Evolutionary conservation across 2,329 filamentous ascomycete genomes (phyloP).

Genomic region (Pyrenophora seminiperda): DNA sequence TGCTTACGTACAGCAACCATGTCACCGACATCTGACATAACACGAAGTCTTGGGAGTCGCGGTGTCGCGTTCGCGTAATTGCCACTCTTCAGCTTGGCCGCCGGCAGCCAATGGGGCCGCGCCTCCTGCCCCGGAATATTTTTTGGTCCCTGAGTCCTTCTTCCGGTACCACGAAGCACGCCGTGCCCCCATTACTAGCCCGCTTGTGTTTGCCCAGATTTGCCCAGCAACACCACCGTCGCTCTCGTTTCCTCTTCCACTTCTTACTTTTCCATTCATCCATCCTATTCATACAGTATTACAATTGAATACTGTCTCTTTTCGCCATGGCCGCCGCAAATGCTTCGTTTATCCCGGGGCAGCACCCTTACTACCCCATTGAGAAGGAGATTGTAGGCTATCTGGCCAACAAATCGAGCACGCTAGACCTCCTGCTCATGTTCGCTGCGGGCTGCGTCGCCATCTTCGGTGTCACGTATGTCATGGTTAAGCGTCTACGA

Average conservation of each 20-base stretch:
- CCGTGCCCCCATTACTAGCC: constrained; percentile 12
- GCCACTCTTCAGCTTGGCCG: constrained; percentile 3
- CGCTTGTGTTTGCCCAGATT: too few relatives aligned
- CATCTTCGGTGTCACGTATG: constrained; percentile 63
- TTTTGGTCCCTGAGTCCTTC: constrained; percentile 1
- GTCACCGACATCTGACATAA: neutral
- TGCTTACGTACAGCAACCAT: constrained; percentile 10
- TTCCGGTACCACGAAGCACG: constrained; percentile 10
- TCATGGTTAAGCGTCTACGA: constrained; percentile 58
- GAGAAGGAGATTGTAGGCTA: constrained; percentile 67
- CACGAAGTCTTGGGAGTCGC: neutral
- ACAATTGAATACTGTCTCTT: neutral
- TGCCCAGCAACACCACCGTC: neutral
- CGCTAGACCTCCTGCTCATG: constrained; percentile 62
- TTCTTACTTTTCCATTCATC: neutral
- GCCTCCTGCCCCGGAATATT: constrained; percentile 13
- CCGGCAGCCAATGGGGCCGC: neutral
- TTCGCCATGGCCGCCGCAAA: constrained; percentile 20
- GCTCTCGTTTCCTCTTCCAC: neutral
- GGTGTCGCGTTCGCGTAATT: constrained; percentile 1
- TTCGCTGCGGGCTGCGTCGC: constrained; percentile 63
- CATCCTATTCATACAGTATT: neutral
- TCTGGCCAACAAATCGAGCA: constrained; percentile 67
- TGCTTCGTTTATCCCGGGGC: constrained; percentile 19
- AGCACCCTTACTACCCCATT: constrained; percentile 74